Conservation (phyloP, 768 basidiomycete species). For the Favolaschia claudopus region DNA sequence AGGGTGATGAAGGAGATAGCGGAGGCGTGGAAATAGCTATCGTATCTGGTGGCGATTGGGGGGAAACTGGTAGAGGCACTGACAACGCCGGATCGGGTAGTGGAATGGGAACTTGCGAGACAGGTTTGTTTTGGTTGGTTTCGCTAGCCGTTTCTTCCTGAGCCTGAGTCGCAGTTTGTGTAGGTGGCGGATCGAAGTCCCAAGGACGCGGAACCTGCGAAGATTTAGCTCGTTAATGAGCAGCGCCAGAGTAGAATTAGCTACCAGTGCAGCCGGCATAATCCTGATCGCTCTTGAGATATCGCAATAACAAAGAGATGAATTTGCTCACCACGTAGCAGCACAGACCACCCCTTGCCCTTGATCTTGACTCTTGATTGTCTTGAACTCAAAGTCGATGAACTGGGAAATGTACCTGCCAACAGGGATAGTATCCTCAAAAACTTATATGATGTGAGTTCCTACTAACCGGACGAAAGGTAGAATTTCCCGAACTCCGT, state of each 20-base stretch:
- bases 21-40: not conserved
- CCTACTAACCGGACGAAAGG: constrained; percentile 73
- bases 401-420: constrained; percentile 76
- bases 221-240: constrained; percentile 4
- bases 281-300: constrained; percentile 53
- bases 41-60: not conserved
- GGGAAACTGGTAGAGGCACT: not conserved
- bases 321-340: constrained; percentile 77
- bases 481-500: constrained; percentile 82
- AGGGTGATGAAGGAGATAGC: not conserved
- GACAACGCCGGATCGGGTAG: constrained; percentile 20
- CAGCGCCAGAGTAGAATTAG: not conserved
- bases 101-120: constrained; percentile 14
- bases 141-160: constrained; percentile 3
- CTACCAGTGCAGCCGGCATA: constrained; percentile 77
- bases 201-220: constrained; percentile 73
- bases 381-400: constrained; percentile 75
- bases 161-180: constrained; percentile 32
- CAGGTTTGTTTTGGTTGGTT: not conserved
- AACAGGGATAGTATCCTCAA: not conserved
- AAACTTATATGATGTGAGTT: not conserved
- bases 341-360: constrained; percentile 88
- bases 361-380: constrained; percentile 67
- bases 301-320: not conserved
- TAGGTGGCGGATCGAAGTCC: constrained; percentile 71